Conservation (phyloP, 148 eudicot genomes). For the Amaranthus palmeri region DNA sequence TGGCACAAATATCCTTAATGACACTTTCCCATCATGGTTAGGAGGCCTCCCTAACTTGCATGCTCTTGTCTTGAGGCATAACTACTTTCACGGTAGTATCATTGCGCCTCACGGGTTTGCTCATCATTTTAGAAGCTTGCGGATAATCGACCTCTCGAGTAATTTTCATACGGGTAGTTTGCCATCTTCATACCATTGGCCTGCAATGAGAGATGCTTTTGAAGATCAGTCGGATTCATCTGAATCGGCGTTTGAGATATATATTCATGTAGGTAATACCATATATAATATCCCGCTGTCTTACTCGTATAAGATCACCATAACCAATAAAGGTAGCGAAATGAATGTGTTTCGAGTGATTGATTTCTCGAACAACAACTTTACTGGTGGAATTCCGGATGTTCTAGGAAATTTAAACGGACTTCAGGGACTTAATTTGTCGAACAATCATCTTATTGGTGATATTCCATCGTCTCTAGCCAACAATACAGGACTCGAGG, state of each 20-base stretch:
- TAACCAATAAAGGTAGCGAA: conserved; percentile 16
- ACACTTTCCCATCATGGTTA: conserved; percentile 42
- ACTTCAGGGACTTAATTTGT: conserved; percentile 33
- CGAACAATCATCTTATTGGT: conserved; percentile 30
- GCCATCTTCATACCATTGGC: conserved; percentile 21
- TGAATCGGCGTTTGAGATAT: background rate
- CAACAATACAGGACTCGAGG: conserved; percentile 23
- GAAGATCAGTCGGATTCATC: background rate
- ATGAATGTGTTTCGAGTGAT: conserved; percentile 20
- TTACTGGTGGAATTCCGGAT: conserved; percentile 32
- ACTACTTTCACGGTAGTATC: conserved; percentile 35
- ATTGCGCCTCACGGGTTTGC: background rate
- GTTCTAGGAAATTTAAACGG: conserved; percentile 20
- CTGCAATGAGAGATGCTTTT: conserved; percentile 23
- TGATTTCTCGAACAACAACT: conserved; percentile 43
- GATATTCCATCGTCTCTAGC: conserved; percentile 26
- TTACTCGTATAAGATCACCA: conserved; percentile 12
- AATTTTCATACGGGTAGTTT: conserved; percentile 31
- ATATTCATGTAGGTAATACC: too few species aligned
- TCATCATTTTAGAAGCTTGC: conserved; percentile 14
- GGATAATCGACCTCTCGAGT: conserved; percentile 36
- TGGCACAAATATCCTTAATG: conserved; percentile 27
- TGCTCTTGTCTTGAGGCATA: conserved; percentile 24
- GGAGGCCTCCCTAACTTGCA: conserved; percentile 10
- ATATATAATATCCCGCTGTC: background rate